Percentiles rank a stretch among this genome's conserved stretches.
These are phyloP conservation scores for Acanthamoeba castellanii DNA, from an alignment of 208 protist genomes.

Conservation along the genomic window DNA sequence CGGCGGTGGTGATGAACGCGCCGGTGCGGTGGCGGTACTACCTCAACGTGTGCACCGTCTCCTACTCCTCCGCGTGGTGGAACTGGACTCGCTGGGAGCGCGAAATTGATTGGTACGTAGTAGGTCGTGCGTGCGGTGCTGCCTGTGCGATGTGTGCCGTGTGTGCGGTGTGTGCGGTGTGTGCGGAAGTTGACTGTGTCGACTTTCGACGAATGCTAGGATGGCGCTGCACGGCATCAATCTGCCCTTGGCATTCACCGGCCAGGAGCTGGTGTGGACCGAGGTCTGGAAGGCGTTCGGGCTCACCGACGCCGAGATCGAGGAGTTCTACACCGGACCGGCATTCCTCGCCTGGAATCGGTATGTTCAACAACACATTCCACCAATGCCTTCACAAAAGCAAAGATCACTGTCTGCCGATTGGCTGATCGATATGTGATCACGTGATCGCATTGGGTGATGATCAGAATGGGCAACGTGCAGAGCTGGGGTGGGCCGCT, in stretches of 20 bases:
- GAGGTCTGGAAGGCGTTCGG: conserved; percentile 74
- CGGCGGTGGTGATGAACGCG: background rate
- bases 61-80: conserved; percentile 85
- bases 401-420: background rate
- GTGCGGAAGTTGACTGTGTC: too few species aligned
- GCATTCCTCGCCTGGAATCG: conserved; percentile 86
- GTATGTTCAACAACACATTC: background rate
- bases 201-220: conserved; percentile 82
- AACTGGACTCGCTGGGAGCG: conserved; percentile 88
- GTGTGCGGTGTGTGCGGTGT: too few species aligned
- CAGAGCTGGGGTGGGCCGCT: conserved; percentile 82
- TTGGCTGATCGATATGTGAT: background rate
- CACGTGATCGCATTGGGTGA: background rate
- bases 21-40: conserved; percentile 78
- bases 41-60: conserved; percentile 85
- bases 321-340: conserved; percentile 83
- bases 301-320: conserved; percentile 79
- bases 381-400: background rate
- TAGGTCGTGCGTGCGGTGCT: too few species aligned
- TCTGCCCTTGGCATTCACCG: conserved; percentile 86
- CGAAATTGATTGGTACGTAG: conserved; percentile 86
- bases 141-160: too few species aligned
- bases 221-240: conserved; percentile 91
- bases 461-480: conserved; percentile 85
- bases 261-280: conserved; percentile 88